Conservation (phyloP, 2,329 filamentous ascomycete genomes). For the Diplodia sapinea region DNA sequence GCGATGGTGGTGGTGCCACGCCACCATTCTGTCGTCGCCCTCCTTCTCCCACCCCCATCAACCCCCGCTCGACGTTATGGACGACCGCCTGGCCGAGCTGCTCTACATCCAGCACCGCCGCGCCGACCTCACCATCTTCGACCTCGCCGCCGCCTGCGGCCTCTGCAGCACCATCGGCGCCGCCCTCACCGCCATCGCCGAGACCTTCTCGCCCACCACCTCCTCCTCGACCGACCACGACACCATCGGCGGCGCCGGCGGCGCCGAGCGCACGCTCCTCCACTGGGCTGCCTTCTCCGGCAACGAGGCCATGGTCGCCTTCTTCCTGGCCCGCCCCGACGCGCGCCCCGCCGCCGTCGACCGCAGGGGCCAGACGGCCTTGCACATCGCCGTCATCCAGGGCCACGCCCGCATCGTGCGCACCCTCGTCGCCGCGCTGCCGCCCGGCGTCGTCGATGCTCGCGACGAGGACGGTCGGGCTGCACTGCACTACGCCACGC, state of each 20-base stretch:
- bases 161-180: conserved; percentile 11
- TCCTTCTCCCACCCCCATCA: background rate
- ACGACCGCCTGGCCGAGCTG: conserved; percentile 12
- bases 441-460: background rate
- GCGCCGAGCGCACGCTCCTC: conserved; percentile 3
- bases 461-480: conserved; percentile 11
- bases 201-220: background rate
- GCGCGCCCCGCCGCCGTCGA: background rate
- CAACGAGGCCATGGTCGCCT: conserved; percentile 2
- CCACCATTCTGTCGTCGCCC: background rate
- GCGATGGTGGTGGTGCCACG: conserved; percentile 5
- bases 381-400: conserved; percentile 18
- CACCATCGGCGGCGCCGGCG: background rate
- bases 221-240: background rate
- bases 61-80: background rate
- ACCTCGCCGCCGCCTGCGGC: conserved; percentile 12
- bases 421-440: background rate
- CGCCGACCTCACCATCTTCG: background rate
- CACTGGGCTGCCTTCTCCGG: conserved; percentile 20
- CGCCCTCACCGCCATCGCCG: background rate
- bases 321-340: background rate
- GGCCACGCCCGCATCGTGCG: background rate
- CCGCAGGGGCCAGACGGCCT: background rate
- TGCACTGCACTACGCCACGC: conserved; percentile 1
- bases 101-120: background rate